These are phyloP conservation scores for Paramecium octaurelia DNA, from an alignment of 73 alveolate species.

Conservation along the genomic window DNA sequence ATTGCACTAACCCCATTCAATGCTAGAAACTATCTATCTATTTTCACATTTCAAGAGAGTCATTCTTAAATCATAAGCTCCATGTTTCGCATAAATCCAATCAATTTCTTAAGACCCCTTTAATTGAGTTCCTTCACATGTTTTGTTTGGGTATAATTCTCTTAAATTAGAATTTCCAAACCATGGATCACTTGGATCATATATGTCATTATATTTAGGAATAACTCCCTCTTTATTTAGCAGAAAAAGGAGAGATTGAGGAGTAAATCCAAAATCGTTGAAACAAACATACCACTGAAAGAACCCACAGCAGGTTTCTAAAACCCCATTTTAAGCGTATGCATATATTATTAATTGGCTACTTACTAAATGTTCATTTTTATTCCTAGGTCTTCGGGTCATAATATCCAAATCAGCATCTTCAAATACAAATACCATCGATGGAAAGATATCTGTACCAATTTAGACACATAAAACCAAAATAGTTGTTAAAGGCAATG, in stretches of 20 bases:
- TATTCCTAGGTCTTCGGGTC: constrained; percentile 86
- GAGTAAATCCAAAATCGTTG: constrained; percentile 85
- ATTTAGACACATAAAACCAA: constrained; percentile 84
- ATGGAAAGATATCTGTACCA: constrained; percentile 92
- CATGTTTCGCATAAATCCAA: constrained; percentile 10
- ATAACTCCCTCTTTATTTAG: constrained; percentile 56
- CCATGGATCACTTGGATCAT: constrained; percentile 39
- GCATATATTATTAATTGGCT: constrained; percentile 72
- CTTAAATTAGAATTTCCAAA: not conserved
- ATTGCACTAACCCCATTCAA: constrained; percentile 60
- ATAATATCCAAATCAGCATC: constrained; percentile 89
- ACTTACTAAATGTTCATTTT: constrained; percentile 83
- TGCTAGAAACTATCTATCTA: not conserved
- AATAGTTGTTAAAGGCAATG: constrained; percentile 82
- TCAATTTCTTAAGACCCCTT: not conserved
- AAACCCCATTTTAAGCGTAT: constrained; percentile 74
- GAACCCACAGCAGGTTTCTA: constrained; percentile 72
- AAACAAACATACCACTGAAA: constrained; percentile 71
- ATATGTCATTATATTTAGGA: constrained; percentile 61
- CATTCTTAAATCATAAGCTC: constrained; percentile 7
- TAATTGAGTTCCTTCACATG: not conserved
- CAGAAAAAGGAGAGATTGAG: constrained; percentile 40
- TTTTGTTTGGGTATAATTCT: not conserved
- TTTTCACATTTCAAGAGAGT: not conserved
- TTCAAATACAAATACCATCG: constrained; percentile 88